Percentiles rank a stretch among this genome's conserved stretches.
Conservation (phyloP, 495 filamentous ascomycete species). For the Lindgomyces ingoldianus region DNA sequence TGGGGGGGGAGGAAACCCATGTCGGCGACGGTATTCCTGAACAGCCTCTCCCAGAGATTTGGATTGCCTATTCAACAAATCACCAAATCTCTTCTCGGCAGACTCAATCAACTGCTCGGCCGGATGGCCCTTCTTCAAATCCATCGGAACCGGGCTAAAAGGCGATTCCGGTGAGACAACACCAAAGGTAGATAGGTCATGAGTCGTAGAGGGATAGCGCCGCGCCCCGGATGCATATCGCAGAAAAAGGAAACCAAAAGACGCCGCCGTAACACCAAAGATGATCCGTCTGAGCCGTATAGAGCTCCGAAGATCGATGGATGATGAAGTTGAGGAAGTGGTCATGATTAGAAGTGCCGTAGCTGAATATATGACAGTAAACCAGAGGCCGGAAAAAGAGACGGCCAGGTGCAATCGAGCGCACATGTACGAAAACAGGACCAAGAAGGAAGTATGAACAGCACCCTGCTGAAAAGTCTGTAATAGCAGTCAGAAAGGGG, state of each 20-base stretch:
- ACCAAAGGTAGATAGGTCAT: constrained; percentile 1
- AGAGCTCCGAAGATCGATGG: constrained; percentile 14
- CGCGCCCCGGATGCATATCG: constrained; percentile 1
- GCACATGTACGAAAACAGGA: constrained; percentile 25
- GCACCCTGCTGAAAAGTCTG: constrained; percentile 34
- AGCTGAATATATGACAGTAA: constrained; percentile 21
- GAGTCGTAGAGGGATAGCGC: not conserved
- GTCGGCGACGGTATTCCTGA: constrained; percentile 60
- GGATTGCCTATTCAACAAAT: constrained; percentile 51
- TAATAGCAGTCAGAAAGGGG: not conserved
- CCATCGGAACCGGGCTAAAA: constrained; percentile 36
- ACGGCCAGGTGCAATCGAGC: constrained; percentile 18
- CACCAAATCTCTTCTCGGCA: constrained; percentile 50
- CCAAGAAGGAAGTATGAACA: constrained; percentile 19
- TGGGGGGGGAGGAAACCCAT: constrained; percentile 59
- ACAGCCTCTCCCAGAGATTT: constrained; percentile 57
- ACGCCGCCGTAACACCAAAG: constrained; percentile 17
- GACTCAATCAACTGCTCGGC: constrained; percentile 56
- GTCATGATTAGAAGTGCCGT: constrained; percentile 19
- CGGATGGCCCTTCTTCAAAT: constrained; percentile 49
- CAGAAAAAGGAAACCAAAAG: constrained; percentile 18
- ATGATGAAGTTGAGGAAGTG: constrained; percentile 22
- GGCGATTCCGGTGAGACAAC: constrained; percentile 8
- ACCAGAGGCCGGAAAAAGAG: constrained; percentile 34
- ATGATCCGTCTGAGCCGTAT: constrained; percentile 33